phyloP scores from a whole-genome alignment of 257 asterid species.

The Lavandula angustifolia region DNA sequence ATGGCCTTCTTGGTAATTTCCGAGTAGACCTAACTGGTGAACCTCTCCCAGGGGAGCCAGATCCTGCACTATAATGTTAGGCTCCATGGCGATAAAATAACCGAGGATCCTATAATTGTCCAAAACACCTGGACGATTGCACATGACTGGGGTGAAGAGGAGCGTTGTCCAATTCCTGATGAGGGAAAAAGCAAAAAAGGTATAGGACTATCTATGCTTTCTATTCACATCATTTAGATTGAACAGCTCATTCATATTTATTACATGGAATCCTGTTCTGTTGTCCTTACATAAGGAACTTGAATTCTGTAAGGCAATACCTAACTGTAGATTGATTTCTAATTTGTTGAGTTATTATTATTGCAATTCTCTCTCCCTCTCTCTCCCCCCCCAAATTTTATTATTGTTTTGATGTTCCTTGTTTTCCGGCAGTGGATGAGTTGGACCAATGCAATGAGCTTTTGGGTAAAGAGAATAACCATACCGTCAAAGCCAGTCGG shows the following conservation, averaged over 20 bases:
- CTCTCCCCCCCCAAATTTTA: slow-evolving; percentile 1
- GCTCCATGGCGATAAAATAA: slow-evolving; percentile 84
- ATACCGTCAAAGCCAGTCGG: slow-evolving; percentile 38
- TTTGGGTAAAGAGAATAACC: slow-evolving; percentile 75
- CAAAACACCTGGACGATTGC: slow-evolving; percentile 97
- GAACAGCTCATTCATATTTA: neutral
- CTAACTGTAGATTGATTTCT: neutral
- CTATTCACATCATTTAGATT: neutral
- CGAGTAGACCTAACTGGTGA: slow-evolving; percentile 89
- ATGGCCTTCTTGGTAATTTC: slow-evolving; percentile 91
- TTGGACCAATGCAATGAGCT: slow-evolving; percentile 79
- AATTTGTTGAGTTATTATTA: slow-evolving; percentile 2
- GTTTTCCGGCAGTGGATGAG: slow-evolving; percentile 72
- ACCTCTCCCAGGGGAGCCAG: slow-evolving; percentile 93
- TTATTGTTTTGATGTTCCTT: slow-evolving; percentile 6
- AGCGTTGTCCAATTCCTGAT: slow-evolving; percentile 79
- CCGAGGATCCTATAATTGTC: slow-evolving; percentile 95
- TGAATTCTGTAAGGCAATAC: slow-evolving; percentile 8
- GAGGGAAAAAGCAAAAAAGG: slow-evolving; percentile 72
- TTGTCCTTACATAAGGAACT: neutral
- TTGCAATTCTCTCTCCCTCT: neutral
- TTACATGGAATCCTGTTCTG: no score
- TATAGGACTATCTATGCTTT: slow-evolving; percentile 22
- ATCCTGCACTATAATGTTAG: slow-evolving; percentile 97
- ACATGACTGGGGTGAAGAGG: slow-evolving; percentile 98